phyloP scores from a whole-genome alignment of 768 basidiomycete genomes.

The Sporobolomyces pararoseus region DNA sequence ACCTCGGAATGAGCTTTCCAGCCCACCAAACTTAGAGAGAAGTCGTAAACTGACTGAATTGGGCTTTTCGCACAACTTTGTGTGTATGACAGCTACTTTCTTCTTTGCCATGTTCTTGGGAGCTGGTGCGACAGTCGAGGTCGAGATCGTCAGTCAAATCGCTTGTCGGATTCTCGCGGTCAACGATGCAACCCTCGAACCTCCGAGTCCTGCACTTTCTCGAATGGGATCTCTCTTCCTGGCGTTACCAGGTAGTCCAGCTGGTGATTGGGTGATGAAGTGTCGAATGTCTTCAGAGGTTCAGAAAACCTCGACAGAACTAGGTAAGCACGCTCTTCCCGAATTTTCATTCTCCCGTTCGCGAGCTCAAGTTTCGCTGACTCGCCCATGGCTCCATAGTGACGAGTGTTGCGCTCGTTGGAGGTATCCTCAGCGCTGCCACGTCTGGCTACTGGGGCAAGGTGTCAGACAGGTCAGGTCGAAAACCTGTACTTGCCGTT shows the following conservation, averaged over 20 bases:
- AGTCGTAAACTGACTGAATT: neutral
- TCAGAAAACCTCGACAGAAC: conserved; percentile 6
- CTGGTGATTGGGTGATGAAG: conserved; percentile 9
- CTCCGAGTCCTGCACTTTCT: neutral
- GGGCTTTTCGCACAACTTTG: too few relatives aligned
- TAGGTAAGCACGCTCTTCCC: neutral
- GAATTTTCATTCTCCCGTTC: neutral
- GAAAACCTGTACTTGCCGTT: conserved; percentile 14
- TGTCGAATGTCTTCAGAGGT: conserved; percentile 13
- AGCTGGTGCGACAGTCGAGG: conserved; percentile 7
- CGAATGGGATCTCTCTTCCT: neutral
- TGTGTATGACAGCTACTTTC: conserved; percentile 11
- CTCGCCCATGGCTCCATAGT: neutral
- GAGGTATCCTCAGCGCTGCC: conserved; percentile 9
- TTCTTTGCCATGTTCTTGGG: conserved; percentile 10
- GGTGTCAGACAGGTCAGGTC: conserved; percentile 6
- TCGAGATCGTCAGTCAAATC: conserved; percentile 10
- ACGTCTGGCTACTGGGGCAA: conserved; percentile 33
- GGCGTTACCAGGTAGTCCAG: neutral
- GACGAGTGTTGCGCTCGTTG: conserved; percentile 11
- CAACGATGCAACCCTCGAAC: neutral
- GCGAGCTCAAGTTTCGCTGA: neutral
- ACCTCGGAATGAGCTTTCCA: neutral
- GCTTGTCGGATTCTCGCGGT: conserved; percentile 8
- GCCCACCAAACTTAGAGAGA: neutral